These are phyloP conservation scores for Carex arenaria DNA, from an alignment of 202 grass and related monocot species.

Conservation along the genomic window DNA sequence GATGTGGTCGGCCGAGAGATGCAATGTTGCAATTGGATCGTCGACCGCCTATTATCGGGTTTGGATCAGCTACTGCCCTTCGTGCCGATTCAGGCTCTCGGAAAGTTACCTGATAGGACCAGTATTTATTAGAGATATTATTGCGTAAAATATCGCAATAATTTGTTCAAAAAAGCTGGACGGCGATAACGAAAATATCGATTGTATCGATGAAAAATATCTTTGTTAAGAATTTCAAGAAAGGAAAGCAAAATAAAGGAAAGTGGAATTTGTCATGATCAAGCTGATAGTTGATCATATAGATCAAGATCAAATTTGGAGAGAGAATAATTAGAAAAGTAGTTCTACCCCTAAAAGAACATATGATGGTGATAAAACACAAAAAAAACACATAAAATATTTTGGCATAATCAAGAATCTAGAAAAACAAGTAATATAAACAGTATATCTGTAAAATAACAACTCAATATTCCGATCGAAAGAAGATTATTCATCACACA, in stretches of 20 bases:
- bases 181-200: neutral
- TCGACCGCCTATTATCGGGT: constrained; percentile 26
- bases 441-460: neutral
- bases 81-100: constrained; percentile 14
- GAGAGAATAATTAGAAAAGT: neutral
- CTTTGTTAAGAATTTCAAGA: neutral
- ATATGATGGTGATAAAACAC: neutral
- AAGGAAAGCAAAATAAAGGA: neutral
- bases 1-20: constrained; percentile 12
- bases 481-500: neutral
- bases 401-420: neutral
- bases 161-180: neutral
- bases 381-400: neutral
- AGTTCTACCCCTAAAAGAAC: constrained; percentile 1
- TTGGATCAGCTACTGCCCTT: constrained; percentile 21
- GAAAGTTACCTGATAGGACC: constrained; percentile 19
- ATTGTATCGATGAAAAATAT: neutral
- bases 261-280: constrained; percentile 13
- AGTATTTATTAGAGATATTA: neutral
- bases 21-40: constrained; percentile 32
- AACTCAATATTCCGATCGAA: neutral
- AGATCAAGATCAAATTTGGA: constrained; percentile 8
- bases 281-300: neutral
- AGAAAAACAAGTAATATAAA: neutral
- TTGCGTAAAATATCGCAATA: neutral